Evolutionary conservation across 208 protist species (phyloP), one percentile per base, ranked within the genome.

Genomic region (Trypanosoma vivax): DNA sequence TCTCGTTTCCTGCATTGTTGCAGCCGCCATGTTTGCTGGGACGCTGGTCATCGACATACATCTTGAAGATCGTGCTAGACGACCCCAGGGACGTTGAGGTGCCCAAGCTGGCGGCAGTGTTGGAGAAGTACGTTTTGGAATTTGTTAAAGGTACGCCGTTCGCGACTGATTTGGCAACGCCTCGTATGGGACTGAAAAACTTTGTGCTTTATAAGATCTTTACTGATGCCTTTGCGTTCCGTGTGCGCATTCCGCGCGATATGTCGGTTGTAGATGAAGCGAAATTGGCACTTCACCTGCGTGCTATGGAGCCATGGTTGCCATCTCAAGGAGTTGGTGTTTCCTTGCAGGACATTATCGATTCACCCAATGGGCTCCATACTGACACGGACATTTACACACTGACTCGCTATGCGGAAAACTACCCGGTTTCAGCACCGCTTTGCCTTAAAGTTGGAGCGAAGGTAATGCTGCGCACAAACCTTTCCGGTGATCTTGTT

Each of bases 401-500:
- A 1, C 55, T 94, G 3, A 50, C 41, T 7, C 79, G 74, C 16
- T 89, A 90, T 65, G 83, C 82, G 39, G 43, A 61, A 3, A 60
- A 54, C 18, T 68, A 76, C 3, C 67, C 81, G n/a, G 74, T 90
- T 52, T 60, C 55, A 9, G 35, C 39, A 5, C 55, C 76, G 37
- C 54, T 93, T 23, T 21, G 35, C 5, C 62, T 92, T 2, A 90
- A 92, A 45, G 47, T 81, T 5, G 88, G 88, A 3, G 79, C 79
- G 10, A 73, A 73, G 3, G 89, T 96, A 40, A 92, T 96, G 86
- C 70, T 93, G 23, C 72, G 81, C 33, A 61, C 69, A 1, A 96
- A 96, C 41, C 60, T 96, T 13, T 60, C 68, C 1, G 69, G 62
- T 0, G 62, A 58, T 24, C 69, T 94, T 25, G 89, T 94, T 5